Percentiles rank a stretch among this genome's conserved stretches.
Conservation (phyloP, 768 basidiomycete species). For the Mycena galopus region DNA sequence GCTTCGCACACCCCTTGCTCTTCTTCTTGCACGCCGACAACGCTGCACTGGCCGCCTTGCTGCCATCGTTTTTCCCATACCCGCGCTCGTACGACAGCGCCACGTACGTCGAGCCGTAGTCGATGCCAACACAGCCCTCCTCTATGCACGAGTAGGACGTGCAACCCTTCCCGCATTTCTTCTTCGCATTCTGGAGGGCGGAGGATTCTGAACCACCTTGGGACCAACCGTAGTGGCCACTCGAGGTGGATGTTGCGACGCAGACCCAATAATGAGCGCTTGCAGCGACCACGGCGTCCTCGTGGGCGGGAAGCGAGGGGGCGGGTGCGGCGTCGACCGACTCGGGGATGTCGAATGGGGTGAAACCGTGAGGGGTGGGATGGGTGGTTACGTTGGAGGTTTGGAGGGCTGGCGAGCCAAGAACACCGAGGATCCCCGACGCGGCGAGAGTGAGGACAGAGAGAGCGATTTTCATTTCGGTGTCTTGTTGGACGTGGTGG, state of each 20-base stretch:
- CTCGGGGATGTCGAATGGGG: slow-evolving; percentile 19
- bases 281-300: slow-evolving; percentile 19
- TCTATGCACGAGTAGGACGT: slow-evolving; percentile 26
- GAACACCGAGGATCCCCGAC: slow-evolving; percentile 17
- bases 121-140: slow-evolving; percentile 28
- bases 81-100: slow-evolving; percentile 24
- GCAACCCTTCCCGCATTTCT: slow-evolving; percentile 31
- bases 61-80: slow-evolving; percentile 27
- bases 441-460: slow-evolving; percentile 8
- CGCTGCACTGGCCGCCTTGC: slow-evolving; percentile 22
- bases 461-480: slow-evolving; percentile 18
- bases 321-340: slow-evolving; percentile 15
- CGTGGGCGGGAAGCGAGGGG: slow-evolving; percentile 1
- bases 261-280: slow-evolving; percentile 32
- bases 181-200: slow-evolving; percentile 23
- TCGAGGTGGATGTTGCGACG: slow-evolving; percentile 22
- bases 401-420: slow-evolving; percentile 19
- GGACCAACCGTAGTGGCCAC: slow-evolving; percentile 26
- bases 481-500: slow-evolving; percentile 10
- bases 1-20: slow-evolving; percentile 18
- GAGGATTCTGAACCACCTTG: slow-evolving; percentile 27
- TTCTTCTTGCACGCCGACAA: slow-evolving; percentile 21
- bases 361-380: slow-evolving; percentile 15
- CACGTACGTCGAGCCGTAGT: slow-evolving; percentile 23
- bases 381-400: slow-evolving; percentile 15